Percentiles rank a stretch among this genome's conserved stretches.
Evolutionary conservation across 2,329 filamentous ascomycete species (phyloP).

Genomic region (Ophiostoma sp.): DNA sequence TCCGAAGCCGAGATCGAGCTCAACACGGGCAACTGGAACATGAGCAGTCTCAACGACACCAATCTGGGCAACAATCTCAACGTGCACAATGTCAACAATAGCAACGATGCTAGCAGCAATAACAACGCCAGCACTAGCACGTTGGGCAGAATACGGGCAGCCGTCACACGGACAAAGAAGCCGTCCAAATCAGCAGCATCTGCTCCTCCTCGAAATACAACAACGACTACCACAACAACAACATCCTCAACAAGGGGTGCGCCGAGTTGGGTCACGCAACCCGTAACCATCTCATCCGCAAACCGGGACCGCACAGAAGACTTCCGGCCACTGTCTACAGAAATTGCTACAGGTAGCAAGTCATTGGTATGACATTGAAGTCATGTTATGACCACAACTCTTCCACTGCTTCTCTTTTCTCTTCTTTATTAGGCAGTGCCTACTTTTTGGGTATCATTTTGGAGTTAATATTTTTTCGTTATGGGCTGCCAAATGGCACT

Average conservation of each 20-base stretch:
- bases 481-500: background rate
- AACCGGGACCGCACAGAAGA: conserved; percentile 10
- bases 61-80: background rate
- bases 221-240: background rate
- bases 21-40: conserved; percentile 18
- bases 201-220: background rate
- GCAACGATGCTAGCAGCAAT: background rate
- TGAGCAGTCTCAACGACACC: background rate
- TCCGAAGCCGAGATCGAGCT: conserved; percentile 17
- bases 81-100: background rate
- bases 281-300: background rate
- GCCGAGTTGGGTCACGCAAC: background rate
- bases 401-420: background rate
- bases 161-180: background rate
- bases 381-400: background rate
- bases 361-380: background rate
- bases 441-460: background rate
- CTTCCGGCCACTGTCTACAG: background rate
- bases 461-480: background rate
- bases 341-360: background rate
- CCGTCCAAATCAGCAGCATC: background rate
- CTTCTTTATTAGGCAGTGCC: background rate
- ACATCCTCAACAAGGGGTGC: background rate
- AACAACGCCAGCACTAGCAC: background rate
- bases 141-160: background rate